A percentile compares a stretch with the other conserved stretches of the same genome.
Conservation (phyloP, 2,329 filamentous ascomycete genomes). For the Botrytis medusae region DNA sequence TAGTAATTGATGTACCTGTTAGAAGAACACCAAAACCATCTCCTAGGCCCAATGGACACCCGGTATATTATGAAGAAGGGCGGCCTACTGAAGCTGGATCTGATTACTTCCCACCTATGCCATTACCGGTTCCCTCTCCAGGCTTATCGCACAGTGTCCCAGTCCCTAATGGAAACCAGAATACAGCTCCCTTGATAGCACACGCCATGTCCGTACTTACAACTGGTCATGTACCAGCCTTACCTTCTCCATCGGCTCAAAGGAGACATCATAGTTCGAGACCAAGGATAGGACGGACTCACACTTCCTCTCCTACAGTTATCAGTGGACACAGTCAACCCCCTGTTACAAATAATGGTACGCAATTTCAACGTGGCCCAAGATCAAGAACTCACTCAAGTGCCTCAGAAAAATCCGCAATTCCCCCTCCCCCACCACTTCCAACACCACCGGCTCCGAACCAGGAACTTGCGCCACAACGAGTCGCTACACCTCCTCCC, state of each 20-base stretch:
- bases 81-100: constrained; percentile 67
- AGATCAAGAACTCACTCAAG: constrained; percentile 54
- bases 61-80: constrained; percentile 58
- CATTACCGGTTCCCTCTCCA: constrained; percentile 42
- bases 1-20: constrained; percentile 82
- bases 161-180: constrained; percentile 31
- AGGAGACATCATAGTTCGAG: constrained; percentile 57
- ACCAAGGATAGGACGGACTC: constrained; percentile 65
- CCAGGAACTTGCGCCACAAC: constrained; percentile 48
- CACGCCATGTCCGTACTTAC: constrained; percentile 78
- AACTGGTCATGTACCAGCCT: constrained; percentile 74
- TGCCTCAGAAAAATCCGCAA: constrained; percentile 39
- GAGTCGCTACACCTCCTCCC: constrained; percentile 46
- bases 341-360: constrained; percentile 35
- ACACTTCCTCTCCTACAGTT: constrained; percentile 79
- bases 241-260: constrained; percentile 79
- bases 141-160: constrained; percentile 37
- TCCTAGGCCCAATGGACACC: constrained; percentile 50
- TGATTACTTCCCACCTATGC: constrained; percentile 82
- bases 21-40: constrained; percentile 78
- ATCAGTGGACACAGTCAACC: constrained; percentile 43
- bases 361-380: constrained; percentile 38
- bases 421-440: constrained; percentile 49
- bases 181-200: constrained; percentile 40
- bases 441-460: constrained; percentile 53